Conservation (phyloP, 371 early-diverging fungal species). For the Funneliformis caledonium region DNA sequence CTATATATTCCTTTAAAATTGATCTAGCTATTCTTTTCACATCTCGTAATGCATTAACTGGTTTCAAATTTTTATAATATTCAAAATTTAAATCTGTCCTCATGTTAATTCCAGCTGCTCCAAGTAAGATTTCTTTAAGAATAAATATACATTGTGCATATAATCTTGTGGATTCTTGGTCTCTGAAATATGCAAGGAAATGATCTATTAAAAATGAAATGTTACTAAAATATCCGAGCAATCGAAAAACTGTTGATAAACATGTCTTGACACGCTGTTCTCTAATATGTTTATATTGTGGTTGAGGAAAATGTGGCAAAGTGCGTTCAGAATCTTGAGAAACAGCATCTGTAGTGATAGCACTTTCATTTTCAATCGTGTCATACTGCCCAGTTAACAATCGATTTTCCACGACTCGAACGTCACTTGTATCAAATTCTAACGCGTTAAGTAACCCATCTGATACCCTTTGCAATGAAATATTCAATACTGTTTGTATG, state of each 20-base stretch:
- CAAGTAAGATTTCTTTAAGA: slow-evolving; percentile 55
- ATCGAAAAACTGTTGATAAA: slow-evolving; percentile 51
- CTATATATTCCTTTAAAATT: slow-evolving; percentile 31
- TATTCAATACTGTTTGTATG: slow-evolving; percentile 49
- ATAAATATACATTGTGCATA: slow-evolving; percentile 57
- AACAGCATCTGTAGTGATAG: background rate
- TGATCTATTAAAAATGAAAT: slow-evolving; percentile 51
- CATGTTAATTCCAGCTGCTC: slow-evolving; percentile 45
- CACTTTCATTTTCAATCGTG: background rate
- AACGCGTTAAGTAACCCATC: slow-evolving; percentile 55
- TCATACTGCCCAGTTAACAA: slow-evolving; percentile 35
- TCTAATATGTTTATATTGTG: slow-evolving; percentile 53
- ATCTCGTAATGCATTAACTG: slow-evolving; percentile 35
- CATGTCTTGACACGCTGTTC: slow-evolving; percentile 47
- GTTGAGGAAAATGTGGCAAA: slow-evolving; percentile 50
- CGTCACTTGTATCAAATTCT: slow-evolving; percentile 51
- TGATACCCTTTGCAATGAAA: slow-evolving; percentile 45
- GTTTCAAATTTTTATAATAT: slow-evolving; percentile 23
- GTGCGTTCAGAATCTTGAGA: background rate
- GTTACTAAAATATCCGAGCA: slow-evolving; percentile 55
- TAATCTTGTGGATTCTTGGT: slow-evolving; percentile 34
- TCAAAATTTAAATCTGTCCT: slow-evolving; percentile 40
- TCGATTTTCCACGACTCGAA: slow-evolving; percentile 53
- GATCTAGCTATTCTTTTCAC: slow-evolving; percentile 22
- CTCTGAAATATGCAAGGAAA: slow-evolving; percentile 52